A percentile compares a stretch with the other conserved stretches of the same genome.
phyloP scores from a whole-genome alignment of 345 rosid species.

The Corymbia maculata region DNA sequence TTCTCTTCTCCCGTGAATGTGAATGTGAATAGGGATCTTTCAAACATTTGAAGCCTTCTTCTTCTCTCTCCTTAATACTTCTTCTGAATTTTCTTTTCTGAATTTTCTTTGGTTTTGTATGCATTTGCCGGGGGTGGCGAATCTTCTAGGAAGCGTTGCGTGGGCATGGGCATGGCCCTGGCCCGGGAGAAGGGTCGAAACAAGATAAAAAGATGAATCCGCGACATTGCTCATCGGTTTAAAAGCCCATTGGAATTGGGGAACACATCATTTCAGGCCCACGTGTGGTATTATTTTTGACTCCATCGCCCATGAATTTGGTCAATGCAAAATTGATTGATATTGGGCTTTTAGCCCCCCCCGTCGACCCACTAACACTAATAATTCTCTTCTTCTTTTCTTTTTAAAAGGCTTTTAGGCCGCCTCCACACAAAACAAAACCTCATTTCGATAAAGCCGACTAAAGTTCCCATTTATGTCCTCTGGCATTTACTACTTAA shows the following conservation, averaged over 20 bases:
- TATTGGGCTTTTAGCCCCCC: neutral
- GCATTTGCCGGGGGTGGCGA: neutral
- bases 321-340: neutral
- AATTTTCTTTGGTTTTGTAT: neutral
- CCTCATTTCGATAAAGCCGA: neutral
- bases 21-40: too few species aligned
- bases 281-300: neutral
- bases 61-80: too few species aligned
- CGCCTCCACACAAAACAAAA: neutral
- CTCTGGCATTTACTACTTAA: neutral
- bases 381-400: too few species aligned
- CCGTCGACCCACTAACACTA: neutral
- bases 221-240: neutral
- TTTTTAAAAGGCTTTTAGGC: neutral
- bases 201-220: neutral
- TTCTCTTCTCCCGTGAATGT: too few species aligned
- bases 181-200: neutral
- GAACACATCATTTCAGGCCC: neutral
- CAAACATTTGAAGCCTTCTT: too few species aligned
- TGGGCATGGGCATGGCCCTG: neutral
- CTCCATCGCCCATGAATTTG: neutral
- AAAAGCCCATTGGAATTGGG: neutral
- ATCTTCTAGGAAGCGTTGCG: neutral
- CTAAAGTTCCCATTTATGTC: neutral
- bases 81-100: neutral